Conservation (phyloP, 331 rosid species). For the Arachis monticola region DNA sequence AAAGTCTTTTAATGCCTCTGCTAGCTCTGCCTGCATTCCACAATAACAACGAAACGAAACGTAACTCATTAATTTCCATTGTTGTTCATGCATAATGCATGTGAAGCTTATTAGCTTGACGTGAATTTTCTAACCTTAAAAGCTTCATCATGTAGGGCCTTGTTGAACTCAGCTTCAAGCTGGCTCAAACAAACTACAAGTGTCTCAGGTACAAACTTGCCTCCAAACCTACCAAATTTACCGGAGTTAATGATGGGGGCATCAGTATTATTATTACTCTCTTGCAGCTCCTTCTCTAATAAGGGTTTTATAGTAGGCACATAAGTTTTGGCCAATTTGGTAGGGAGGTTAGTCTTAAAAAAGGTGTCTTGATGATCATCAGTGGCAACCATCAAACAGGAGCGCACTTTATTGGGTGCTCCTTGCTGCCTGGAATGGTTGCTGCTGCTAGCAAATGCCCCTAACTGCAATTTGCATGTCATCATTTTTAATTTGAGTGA, state of each 20-base stretch:
- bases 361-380: background rate
- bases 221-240: constrained; percentile 74
- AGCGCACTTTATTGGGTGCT: background rate
- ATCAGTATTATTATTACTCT: background rate
- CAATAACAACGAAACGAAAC: no score
- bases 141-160: constrained; percentile 41
- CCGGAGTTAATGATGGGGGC: constrained; percentile 4
- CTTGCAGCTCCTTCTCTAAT: background rate
- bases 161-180: constrained; percentile 62
- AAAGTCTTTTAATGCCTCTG: constrained; percentile 57
- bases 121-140: constrained; percentile 58
- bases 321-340: background rate
- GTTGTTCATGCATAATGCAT: no score
- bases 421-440: constrained; percentile 1
- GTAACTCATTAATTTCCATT: no score
- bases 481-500: background rate
- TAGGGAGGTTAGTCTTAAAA: no score
- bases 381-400: constrained; percentile 4
- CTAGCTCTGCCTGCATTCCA: constrained; percentile 53
- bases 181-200: constrained; percentile 45
- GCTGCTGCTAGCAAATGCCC: background rate
- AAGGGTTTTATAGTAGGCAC: constrained; percentile 4
- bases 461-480: constrained; percentile 34
- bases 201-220: constrained; percentile 71
- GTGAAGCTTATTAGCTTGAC: no score